Evolutionary conservation across 306 rosid genomes (phyloP), one percentile per base, ranked within the genome.

Genomic region (Mimosa pudica): DNA sequence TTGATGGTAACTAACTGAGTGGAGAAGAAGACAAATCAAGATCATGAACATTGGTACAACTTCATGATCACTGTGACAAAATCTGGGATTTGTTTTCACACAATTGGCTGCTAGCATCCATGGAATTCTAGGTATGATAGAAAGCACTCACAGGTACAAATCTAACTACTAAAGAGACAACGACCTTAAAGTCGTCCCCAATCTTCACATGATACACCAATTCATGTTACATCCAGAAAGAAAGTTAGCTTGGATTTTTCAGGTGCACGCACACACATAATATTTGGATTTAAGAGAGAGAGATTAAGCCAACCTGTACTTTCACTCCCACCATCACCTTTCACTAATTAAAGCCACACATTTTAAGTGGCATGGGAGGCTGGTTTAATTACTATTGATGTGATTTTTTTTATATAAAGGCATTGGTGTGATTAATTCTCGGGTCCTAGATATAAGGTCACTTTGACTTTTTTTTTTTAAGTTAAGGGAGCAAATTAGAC

Each of bases 151-250:
- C 65, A 71, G 20, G 58, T 18, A 61, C 65, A 76, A 71, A 49
- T 20, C 41, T 60, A 41, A 66, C 41, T 38, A 8, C 63, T 57
- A 30, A 77, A 41, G 60, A 17, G 41, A 64, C 68, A 65, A 41
- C 46, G 79, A 57, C 8, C 54, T 33, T 66, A 81, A 82, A 82
- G 85, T 49, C 46, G 41, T 73, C 33, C 13, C 14, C 38, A 79
- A 73, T 69, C 78, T 77, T 86, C 87, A 85, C 89, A 57, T 79
- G 84, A 89, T 79, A 74, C 82, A 74, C 71, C 88, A 51, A 71
- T 61, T 69, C 72, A 70, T 74, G 76, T 80, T 71, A 78, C 75
- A 77, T 84, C 78, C 42, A 6, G 16, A 42, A 69, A 17, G 12
- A 73, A 78, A 78, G 78, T 49, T 47, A 78, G 78, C 45, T 47